Percentiles rank a stretch among this genome's conserved stretches.
Evolutionary conservation across 1,284 basidiomycete genomes (phyloP).

Genomic region (Porogramme epimiltina): DNA sequence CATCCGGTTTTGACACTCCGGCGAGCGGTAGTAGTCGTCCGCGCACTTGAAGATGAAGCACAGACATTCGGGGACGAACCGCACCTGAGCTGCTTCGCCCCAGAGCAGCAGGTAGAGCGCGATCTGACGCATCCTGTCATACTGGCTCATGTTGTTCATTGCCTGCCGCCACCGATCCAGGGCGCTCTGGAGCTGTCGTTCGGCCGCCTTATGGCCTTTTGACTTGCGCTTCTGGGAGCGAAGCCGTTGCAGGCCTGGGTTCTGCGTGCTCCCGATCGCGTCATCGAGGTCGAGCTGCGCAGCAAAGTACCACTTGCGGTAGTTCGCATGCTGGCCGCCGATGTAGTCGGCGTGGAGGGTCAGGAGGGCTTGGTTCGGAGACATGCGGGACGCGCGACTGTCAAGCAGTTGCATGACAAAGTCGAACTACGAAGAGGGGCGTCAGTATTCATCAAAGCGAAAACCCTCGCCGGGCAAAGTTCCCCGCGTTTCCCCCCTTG

Average conservation of each 20-base stretch:
- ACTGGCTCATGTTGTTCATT: conserved; percentile 99
- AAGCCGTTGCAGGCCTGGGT: conserved; percentile 86
- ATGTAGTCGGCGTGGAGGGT: conserved; percentile 99
- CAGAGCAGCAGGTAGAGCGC: conserved; percentile 96
- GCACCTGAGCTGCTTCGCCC: conserved; percentile 98
- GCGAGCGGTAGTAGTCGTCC: conserved; percentile 98
- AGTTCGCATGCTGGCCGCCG: conserved; percentile 95
- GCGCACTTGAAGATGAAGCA: conserved; percentile 99
- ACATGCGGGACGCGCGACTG: conserved; percentile 96
- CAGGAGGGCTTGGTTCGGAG: conserved; percentile 91
- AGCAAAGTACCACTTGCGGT: conserved; percentile 99
- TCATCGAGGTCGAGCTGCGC: conserved; percentile 99
- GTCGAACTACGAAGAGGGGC: conserved; percentile 72
- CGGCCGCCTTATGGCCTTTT: conserved; percentile 64
- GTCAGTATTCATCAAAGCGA: conserved; percentile 5
- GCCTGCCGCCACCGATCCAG: conserved; percentile 94
- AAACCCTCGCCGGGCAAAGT: neutral
- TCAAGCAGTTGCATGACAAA: conserved; percentile 99
- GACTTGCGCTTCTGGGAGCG: conserved; percentile 51
- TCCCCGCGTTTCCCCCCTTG: too few relatives aligned
- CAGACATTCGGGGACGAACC: conserved; percentile 96
- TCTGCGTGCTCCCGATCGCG: conserved; percentile 91
- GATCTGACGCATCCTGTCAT: conserved; percentile 95
- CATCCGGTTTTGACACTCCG: conserved; percentile 95
- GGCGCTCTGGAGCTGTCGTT: conserved; percentile 88